A percentile compares a stretch with the other conserved stretches of the same genome.
These are phyloP conservation scores for Gossypium mustelinum DNA, from an alignment of 345 rosid genomes.

Conservation along the genomic window DNA sequence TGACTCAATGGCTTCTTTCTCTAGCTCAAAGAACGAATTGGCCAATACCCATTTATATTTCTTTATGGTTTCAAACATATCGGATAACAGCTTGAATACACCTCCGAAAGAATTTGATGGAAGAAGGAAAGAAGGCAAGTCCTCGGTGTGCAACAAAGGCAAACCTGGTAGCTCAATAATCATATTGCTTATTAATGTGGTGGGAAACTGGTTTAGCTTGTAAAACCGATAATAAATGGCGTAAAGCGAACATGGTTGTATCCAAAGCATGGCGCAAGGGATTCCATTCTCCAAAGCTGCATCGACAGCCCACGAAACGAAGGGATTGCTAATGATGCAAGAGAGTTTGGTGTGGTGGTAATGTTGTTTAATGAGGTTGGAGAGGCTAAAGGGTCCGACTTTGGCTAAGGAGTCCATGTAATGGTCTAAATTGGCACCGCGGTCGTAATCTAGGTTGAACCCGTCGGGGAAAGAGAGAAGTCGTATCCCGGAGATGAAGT, in stretches of 20 bases:
- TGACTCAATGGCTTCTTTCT: constrained; percentile 34
- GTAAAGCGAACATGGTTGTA: constrained; percentile 44
- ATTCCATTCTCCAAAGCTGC: constrained; percentile 31
- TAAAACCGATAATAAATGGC: constrained; percentile 39
- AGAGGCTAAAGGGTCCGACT: constrained; percentile 35
- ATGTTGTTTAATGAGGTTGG: constrained; percentile 28
- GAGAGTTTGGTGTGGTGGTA: constrained; percentile 32
- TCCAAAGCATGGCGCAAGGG: constrained; percentile 56
- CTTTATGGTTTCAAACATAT: constrained; percentile 24
- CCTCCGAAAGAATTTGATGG: constrained; percentile 31
- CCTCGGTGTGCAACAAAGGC: constrained; percentile 32
- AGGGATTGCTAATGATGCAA: constrained; percentile 44
- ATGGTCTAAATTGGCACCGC: constrained; percentile 31
- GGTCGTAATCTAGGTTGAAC: constrained; percentile 34
- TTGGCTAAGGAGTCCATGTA: constrained; percentile 32
- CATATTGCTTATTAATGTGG: constrained; percentile 14
- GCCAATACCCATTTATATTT: constrained; percentile 40
- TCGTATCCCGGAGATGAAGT: constrained; percentile 25
- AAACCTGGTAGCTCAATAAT: constrained; percentile 36
- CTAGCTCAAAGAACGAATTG: constrained; percentile 44
- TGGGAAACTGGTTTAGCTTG: constrained; percentile 31
- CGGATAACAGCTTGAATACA: constrained; percentile 20
- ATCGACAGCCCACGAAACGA: constrained; percentile 47
- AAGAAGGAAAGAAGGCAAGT: constrained; percentile 47
- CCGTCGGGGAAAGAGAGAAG: constrained; percentile 47